phyloP scores from a whole-genome alignment of 129 eudicot species.

The Daucus carota region DH1_v3.0 NC_030383.2:53861001-53861500 shows the following conservation, averaged over 20 bases:
- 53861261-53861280: conserved; percentile 3
- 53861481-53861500: conserved; percentile 7
- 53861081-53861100: conserved; percentile 6
- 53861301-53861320: neutral
- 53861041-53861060: neutral
- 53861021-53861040: neutral
- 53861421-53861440: conserved; percentile 3
- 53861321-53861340: conserved; percentile 5
- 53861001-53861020: neutral
- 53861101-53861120: neutral
- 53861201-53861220: neutral
- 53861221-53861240: conserved; percentile 8
- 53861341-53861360: neutral
- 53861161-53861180: neutral
- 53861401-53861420: conserved; percentile 1
- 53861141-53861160: neutral
- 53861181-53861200: conserved; percentile 4
- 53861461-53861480: conserved; percentile 8
- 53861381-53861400: conserved; percentile 10
- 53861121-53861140: conserved; percentile 4
- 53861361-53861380: conserved; percentile 11
- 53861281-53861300: conserved; percentile 8
- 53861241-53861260: conserved; percentile 4
- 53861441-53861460: conserved; percentile 1
- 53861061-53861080: conserved; percentile 6